phyloP scores from a whole-genome alignment of 441 rosid species.

The Capsella rubella region DNA sequence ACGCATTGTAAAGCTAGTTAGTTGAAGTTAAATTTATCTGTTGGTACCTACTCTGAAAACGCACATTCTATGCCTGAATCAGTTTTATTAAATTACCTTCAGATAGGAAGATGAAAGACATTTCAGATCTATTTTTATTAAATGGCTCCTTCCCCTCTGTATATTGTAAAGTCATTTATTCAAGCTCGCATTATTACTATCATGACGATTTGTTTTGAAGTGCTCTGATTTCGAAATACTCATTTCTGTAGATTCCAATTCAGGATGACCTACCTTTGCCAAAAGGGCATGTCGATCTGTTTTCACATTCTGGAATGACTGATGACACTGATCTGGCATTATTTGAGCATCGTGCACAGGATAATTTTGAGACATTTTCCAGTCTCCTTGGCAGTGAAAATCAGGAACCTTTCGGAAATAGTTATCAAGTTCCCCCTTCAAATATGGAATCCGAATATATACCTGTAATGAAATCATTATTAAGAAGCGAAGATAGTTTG shows the following conservation, averaged over 20 bases:
- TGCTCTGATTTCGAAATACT: slow-evolving; percentile 43
- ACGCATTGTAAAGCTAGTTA: slow-evolving; percentile 9
- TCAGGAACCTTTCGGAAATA: slow-evolving; percentile 48
- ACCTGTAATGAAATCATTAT: slow-evolving; percentile 54
- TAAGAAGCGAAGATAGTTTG: slow-evolving; percentile 71
- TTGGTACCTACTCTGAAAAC: background rate
- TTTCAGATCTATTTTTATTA: background rate
- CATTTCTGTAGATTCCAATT: slow-evolving; percentile 50
- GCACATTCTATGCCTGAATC: slow-evolving; percentile 12
- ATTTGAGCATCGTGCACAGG: slow-evolving; percentile 56
- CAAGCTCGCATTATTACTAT: background rate
- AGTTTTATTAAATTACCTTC: background rate
- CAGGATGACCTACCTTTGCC: slow-evolving; percentile 49
- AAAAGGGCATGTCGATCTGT: slow-evolving; percentile 49
- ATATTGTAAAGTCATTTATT: slow-evolving; percentile 14
- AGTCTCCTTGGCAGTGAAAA: slow-evolving; percentile 51
- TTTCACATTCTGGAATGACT: slow-evolving; percentile 54
- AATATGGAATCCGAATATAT: slow-evolving; percentile 47
- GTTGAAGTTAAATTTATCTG: slow-evolving; percentile 7
- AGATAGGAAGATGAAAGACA: slow-evolving; percentile 26
- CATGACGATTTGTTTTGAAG: slow-evolving; percentile 6
- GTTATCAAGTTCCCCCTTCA: slow-evolving; percentile 46
- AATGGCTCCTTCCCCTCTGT: background rate
- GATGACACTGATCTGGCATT: slow-evolving; percentile 53
- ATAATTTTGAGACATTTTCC: slow-evolving; percentile 48